These are phyloP conservation scores for Lactifluus rugatus DNA, from an alignment of 768 basidiomycete genomes.

Conservation along the genomic window DNA sequence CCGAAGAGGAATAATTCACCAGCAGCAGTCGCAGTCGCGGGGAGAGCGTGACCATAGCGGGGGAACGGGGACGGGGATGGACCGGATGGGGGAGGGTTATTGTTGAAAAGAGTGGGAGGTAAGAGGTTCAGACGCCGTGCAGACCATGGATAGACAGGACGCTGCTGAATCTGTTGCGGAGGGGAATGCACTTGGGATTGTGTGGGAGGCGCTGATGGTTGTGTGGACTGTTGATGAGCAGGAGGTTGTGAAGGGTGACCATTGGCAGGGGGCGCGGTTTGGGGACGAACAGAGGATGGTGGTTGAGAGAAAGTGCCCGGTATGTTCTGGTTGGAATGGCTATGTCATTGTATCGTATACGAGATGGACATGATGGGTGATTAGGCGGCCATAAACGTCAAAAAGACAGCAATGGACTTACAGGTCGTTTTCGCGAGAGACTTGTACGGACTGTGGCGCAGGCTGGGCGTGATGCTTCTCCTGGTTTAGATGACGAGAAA, in stretches of 20 bases:
- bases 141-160: constrained; percentile 77
- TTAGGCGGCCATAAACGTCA: constrained; percentile 1
- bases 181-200: constrained; percentile 21
- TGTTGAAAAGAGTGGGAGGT: constrained; percentile 54
- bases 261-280: constrained; percentile 24
- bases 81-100: constrained; percentile 52
- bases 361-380: background rate
- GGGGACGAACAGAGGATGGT: constrained; percentile 24
- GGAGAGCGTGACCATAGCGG: constrained; percentile 90
- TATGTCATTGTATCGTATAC: background rate
- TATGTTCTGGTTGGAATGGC: constrained; percentile 9
- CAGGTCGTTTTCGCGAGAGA: constrained; percentile 12
- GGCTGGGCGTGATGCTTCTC: constrained; percentile 17
- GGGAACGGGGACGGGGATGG: constrained; percentile 89
- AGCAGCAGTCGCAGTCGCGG: constrained; percentile 58
- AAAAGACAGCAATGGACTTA: background rate
- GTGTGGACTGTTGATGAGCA: constrained; percentile 24
- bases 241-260: constrained; percentile 24
- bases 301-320: constrained; percentile 5
- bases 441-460: constrained; percentile 12
- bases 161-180: constrained; percentile 29
- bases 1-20: constrained; percentile 97
- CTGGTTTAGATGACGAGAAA: constrained; percentile 12
- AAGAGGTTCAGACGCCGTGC: constrained; percentile 61
- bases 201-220: constrained; percentile 26